Evolutionary conservation across 1,284 basidiomycete genomes (phyloP).

Genomic region (Afroboletus lepidellus): DNA sequence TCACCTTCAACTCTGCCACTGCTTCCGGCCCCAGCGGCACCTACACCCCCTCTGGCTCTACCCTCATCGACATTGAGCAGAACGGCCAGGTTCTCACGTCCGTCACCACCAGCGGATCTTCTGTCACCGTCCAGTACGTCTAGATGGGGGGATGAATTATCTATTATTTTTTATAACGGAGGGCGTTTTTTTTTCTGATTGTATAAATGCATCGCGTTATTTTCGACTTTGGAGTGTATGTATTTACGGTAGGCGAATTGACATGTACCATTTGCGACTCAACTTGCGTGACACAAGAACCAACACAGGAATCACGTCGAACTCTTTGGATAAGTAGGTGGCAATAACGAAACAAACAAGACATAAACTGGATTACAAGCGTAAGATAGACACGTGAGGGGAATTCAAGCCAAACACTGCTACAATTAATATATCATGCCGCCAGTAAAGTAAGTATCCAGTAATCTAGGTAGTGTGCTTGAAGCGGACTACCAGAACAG

Average conservation of each 20-base stretch:
- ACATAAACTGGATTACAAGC: conserved; percentile 1
- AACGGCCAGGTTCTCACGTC: conserved; percentile 12
- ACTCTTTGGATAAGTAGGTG: too few species aligned
- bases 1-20: conserved; percentile 16
- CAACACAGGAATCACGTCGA: too few species aligned
- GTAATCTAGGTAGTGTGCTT: conserved; percentile 34
- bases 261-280: neutral
- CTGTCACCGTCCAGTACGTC: conserved; percentile 4
- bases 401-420: neutral
- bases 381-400: conserved; percentile 1
- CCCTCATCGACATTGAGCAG: conserved; percentile 19
- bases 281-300: neutral
- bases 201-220: neutral
- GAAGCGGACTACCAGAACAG: conserved; percentile 75
- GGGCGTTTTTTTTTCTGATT: neutral
- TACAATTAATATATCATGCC: conserved; percentile 11
- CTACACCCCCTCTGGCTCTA: conserved; percentile 17
- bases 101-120: conserved; percentile 2
- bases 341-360: conserved; percentile 2
- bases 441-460: conserved; percentile 3
- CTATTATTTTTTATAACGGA: neutral
- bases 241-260: neutral
- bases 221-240: neutral
- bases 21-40: conserved; percentile 9
- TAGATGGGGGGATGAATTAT: neutral